Conservation (phyloP, 2,329 filamentous ascomycete genomes). For the Ustulina deusta region DNA sequence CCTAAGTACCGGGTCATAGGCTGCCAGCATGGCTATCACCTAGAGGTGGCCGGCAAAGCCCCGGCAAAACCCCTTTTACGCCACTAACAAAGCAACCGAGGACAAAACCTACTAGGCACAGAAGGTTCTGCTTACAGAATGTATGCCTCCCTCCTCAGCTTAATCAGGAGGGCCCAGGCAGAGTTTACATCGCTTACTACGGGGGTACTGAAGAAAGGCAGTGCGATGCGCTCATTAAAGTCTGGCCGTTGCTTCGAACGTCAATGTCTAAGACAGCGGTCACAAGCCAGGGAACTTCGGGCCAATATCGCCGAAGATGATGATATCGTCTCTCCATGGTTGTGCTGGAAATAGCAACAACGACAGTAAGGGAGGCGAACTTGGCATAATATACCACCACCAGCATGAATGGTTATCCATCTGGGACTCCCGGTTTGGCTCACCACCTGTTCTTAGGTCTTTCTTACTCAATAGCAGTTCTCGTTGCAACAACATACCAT, state of each 20-base stretch:
- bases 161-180: neutral
- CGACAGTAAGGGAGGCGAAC: neutral
- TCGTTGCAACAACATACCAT: neutral
- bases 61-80: slow-evolving; percentile 26
- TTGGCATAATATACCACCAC: neutral
- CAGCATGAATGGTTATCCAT: neutral
- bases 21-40: neutral
- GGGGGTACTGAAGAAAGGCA: neutral
- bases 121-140: no score
- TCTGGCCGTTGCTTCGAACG: neutral
- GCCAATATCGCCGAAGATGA: slow-evolving; percentile 15
- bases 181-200: neutral
- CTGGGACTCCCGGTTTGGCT: neutral
- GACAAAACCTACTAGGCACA: neutral
- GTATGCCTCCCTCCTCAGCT: neutral
- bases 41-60: slow-evolving; percentile 26
- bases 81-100: neutral
- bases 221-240: neutral
- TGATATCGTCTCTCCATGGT: neutral
- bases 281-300: slow-evolving; percentile 17
- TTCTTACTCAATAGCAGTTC: neutral
- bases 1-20: neutral
- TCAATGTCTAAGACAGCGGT: slow-evolving; percentile 15
- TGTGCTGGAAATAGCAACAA: neutral
- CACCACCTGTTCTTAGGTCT: neutral